phyloP scores from a whole-genome alignment of 2,329 filamentous ascomycete genomes.

The Fusarium sarcochroum region DNA sequence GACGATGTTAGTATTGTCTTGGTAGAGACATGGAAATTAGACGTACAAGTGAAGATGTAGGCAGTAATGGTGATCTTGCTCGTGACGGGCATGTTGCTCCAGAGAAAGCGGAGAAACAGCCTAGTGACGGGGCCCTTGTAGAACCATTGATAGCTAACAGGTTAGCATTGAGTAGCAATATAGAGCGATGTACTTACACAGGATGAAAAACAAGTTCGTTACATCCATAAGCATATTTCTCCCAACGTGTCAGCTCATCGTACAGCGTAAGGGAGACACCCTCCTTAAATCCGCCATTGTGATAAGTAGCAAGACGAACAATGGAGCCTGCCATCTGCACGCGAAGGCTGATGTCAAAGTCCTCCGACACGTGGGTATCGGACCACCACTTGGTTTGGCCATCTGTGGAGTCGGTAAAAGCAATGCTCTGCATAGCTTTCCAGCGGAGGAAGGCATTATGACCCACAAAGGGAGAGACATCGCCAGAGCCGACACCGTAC shows the following conservation, averaged over 20 bases:
- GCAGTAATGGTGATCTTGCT: slow-evolving; percentile 80
- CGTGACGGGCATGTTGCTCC: slow-evolving; percentile 65
- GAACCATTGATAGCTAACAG: slow-evolving; percentile 63
- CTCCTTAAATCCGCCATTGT: slow-evolving; percentile 78
- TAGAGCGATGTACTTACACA: slow-evolving; percentile 56
- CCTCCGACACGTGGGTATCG: slow-evolving; percentile 80
- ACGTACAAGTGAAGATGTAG: slow-evolving; percentile 72
- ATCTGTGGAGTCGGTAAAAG: slow-evolving; percentile 48
- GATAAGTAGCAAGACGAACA: slow-evolving; percentile 77
- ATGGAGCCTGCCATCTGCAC: slow-evolving; percentile 78
- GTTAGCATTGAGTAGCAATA: background rate
- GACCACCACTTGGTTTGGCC: slow-evolving; percentile 79
- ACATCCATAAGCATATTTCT: slow-evolving; percentile 80
- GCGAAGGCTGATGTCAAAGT: slow-evolving; percentile 79
- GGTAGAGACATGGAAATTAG: too few relatives aligned
- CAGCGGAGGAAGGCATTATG: slow-evolving; percentile 83
- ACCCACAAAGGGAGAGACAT: slow-evolving; percentile 81
- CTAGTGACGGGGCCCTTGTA: slow-evolving; percentile 74
- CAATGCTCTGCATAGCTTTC: slow-evolving; percentile 52
- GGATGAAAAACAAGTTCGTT: slow-evolving; percentile 80
- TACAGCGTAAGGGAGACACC: slow-evolving; percentile 81
- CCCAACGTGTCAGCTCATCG: slow-evolving; percentile 79
- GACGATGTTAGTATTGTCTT: background rate
- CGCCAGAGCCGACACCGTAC: slow-evolving; percentile 78
- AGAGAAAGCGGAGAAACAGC: slow-evolving; percentile 54